phyloP scores from a whole-genome alignment of 202 grass and related monocot genomes.

The Digitaria exilis region DNA sequence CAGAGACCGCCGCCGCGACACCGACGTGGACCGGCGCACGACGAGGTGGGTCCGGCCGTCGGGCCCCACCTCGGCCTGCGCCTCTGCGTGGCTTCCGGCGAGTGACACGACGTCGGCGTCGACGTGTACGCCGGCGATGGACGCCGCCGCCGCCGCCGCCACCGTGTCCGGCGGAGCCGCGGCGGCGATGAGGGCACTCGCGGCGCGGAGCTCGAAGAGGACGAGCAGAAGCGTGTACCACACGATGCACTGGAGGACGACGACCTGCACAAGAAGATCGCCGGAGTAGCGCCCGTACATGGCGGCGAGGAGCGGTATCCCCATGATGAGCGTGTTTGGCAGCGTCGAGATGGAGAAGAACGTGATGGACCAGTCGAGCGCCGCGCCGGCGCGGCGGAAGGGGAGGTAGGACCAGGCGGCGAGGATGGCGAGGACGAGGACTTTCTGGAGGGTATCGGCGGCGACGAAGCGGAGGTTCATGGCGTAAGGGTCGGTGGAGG shows the following conservation, averaged over 20 bases:
- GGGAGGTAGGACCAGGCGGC: constrained; percentile 47
- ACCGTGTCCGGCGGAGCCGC: too few species aligned
- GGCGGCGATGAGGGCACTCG: constrained; percentile 58
- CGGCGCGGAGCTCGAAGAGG: constrained; percentile 87
- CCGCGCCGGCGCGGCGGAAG: too few species aligned
- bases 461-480: constrained; percentile 88
- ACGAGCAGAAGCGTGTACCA: constrained; percentile 94
- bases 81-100: constrained; percentile 54
- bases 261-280: constrained; percentile 78
- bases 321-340: constrained; percentile 86
- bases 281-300: constrained; percentile 75
- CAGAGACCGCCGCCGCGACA: too few species aligned
- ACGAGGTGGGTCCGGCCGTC: constrained; percentile 50
- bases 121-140: constrained; percentile 60
- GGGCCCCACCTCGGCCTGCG: constrained; percentile 24
- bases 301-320: too few species aligned
- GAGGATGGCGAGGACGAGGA: constrained; percentile 63
- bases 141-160: too few species aligned
- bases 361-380: constrained; percentile 80
- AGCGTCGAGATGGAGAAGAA: constrained; percentile 79
- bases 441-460: constrained; percentile 89
- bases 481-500: constrained; percentile 56
- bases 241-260: constrained; percentile 90
- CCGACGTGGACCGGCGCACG: constrained; percentile 49
- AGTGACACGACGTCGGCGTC: constrained; percentile 75